Conservation (phyloP, 805 yeast genomes). For the Spathaspora passalidarum region DNA sequence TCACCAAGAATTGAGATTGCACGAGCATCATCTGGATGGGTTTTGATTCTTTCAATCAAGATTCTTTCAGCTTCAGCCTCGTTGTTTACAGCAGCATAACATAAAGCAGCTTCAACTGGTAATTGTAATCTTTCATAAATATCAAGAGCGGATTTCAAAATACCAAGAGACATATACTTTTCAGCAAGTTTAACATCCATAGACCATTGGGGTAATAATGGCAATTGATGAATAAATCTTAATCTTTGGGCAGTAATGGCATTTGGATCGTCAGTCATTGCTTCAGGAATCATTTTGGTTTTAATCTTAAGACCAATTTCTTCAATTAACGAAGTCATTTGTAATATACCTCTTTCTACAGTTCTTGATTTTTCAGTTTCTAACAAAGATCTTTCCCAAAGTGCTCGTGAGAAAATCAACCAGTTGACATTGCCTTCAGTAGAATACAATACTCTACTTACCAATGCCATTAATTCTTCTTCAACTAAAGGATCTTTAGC, state of each 20-base stretch:
- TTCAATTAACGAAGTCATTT: slow-evolving; percentile 87
- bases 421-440: slow-evolving; percentile 52
- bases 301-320: slow-evolving; percentile 72
- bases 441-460: slow-evolving; percentile 64
- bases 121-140: slow-evolving; percentile 77
- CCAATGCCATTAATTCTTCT: slow-evolving; percentile 79
- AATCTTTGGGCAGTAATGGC: slow-evolving; percentile 52
- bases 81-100: slow-evolving; percentile 83
- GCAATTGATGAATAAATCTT: slow-evolving; percentile 68
- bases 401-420: slow-evolving; percentile 72
- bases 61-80: slow-evolving; percentile 62
- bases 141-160: slow-evolving; percentile 81
- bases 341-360: slow-evolving; percentile 89
- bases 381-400: slow-evolving; percentile 86
- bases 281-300: slow-evolving; percentile 51
- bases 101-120: slow-evolving; percentile 82
- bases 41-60: slow-evolving; percentile 49
- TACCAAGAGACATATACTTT: slow-evolving; percentile 80
- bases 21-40: slow-evolving; percentile 73
- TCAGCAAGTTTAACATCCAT: slow-evolving; percentile 83
- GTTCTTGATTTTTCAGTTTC: slow-evolving; percentile 82
- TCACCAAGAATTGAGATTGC: slow-evolving; percentile 86
- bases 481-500: slow-evolving; percentile 65
- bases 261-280: slow-evolving; percentile 25
- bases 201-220: slow-evolving; percentile 80